Conservation (phyloP, 495 filamentous ascomycete genomes). For the Trichoderma gamsii region DNA sequence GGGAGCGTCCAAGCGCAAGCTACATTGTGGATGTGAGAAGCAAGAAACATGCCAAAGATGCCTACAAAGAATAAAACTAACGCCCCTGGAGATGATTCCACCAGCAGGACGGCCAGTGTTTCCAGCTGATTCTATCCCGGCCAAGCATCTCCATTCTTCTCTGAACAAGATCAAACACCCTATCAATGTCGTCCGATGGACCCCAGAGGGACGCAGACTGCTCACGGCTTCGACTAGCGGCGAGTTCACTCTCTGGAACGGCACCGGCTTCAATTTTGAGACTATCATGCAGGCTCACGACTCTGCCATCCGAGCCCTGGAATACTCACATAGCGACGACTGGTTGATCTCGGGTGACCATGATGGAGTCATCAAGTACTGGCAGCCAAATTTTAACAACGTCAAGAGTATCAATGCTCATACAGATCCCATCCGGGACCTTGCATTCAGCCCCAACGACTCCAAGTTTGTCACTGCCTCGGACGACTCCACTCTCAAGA, state of each 20-base stretch:
- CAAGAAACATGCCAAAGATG: not conserved
- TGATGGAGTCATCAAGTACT: conserved; percentile 93
- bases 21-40: conserved; percentile 82
- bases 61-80: conserved; percentile 23
- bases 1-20: conserved; percentile 77
- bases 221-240: conserved; percentile 92
- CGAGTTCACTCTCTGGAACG: conserved; percentile 98
- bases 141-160: conserved; percentile 87
- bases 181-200: conserved; percentile 96
- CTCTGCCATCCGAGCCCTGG: conserved; percentile 77
- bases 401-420: conserved; percentile 92
- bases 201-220: conserved; percentile 84
- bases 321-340: conserved; percentile 90
- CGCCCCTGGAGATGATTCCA: conserved; percentile 65
- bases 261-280: conserved; percentile 98
- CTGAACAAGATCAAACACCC: conserved; percentile 97
- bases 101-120: conserved; percentile 65
- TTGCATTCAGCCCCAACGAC: conserved; percentile 91
- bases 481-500: conserved; percentile 86
- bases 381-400: conserved; percentile 99
- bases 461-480: conserved; percentile 93
- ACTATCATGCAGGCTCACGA: conserved; percentile 99
- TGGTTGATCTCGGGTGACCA: conserved; percentile 96
- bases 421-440: conserved; percentile 77
- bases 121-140: conserved; percentile 77